phyloP scores from a whole-genome alignment of 345 rosid genomes.

The Salix koriyanagi region DNA sequence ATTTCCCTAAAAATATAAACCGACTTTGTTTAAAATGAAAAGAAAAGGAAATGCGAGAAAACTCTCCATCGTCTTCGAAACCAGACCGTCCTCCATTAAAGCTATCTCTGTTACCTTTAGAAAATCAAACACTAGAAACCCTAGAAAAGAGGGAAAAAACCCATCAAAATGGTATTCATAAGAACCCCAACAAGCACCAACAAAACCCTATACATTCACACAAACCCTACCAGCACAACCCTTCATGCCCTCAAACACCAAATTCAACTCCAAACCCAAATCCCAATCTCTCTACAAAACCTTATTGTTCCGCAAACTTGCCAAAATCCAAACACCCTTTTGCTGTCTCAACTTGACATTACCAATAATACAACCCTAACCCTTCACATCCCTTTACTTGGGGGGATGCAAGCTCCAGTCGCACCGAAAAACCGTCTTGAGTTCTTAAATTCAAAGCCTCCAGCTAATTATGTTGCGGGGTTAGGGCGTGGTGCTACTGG shows the following conservation, averaged over 20 bases:
- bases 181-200: conserved; percentile 37
- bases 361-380: conserved; percentile 44
- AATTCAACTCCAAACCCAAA: conserved; percentile 32
- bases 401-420: conserved; percentile 45
- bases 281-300: conserved; percentile 44
- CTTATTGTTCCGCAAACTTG: conserved; percentile 23
- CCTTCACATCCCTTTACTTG: conserved; percentile 50
- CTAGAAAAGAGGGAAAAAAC: background rate
- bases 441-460: conserved; percentile 79
- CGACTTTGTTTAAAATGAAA: background rate
- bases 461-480: conserved; percentile 87
- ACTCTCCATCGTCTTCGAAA: background rate
- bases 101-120: background rate
- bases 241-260: conserved; percentile 44
- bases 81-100: background rate
- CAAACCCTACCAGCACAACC: conserved; percentile 52
- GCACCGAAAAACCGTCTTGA: conserved; percentile 78
- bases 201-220: conserved; percentile 41
- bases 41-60: background rate
- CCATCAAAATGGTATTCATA: conserved; percentile 49
- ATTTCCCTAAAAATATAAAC: too few species aligned
- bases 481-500: conserved; percentile 97
- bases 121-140: background rate
- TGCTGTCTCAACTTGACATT: conserved; percentile 51
- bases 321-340: conserved; percentile 21